A percentile compares a stretch with the other conserved stretches of the same genome.
Conservation (phyloP, 495 filamentous ascomycete species). For the Neurospora tetrasperma region DNA sequence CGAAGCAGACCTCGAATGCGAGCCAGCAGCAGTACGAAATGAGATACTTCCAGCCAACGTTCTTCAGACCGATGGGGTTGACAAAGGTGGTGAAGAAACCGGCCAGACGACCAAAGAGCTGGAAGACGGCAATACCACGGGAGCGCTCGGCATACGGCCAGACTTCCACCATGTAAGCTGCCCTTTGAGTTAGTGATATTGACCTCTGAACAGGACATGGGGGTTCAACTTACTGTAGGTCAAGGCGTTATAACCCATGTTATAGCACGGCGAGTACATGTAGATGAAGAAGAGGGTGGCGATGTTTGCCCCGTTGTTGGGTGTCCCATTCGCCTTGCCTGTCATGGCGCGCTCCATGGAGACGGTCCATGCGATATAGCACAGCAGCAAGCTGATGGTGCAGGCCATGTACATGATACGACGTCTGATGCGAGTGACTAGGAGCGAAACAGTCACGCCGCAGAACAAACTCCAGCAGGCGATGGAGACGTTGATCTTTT, state of each 20-base stretch:
- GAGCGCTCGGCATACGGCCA: conserved; percentile 54
- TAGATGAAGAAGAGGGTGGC: conserved; percentile 52
- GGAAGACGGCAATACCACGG: conserved; percentile 52
- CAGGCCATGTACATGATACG: conserved; percentile 50
- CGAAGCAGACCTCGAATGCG: conserved; percentile 44
- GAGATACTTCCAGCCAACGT: conserved; percentile 49
- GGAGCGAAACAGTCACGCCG: conserved; percentile 41
- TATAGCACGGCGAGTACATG: conserved; percentile 53
- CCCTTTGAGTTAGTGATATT: neutral
- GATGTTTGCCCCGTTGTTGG: conserved; percentile 31
- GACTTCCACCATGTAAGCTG: conserved; percentile 53
- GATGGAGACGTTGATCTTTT: conserved; percentile 48
- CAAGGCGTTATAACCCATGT: conserved; percentile 57
- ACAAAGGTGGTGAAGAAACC: conserved; percentile 46
- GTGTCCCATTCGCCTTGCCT: conserved; percentile 22
- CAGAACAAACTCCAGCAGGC: conserved; percentile 47
- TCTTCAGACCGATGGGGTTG: conserved; percentile 54
- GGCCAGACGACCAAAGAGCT: conserved; percentile 45
- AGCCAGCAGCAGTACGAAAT: conserved; percentile 47
- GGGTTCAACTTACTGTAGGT: conserved; percentile 45
- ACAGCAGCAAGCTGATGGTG: conserved; percentile 40
- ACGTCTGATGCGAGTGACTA: conserved; percentile 42
- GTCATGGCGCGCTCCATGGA: conserved; percentile 44
- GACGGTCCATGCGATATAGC: conserved; percentile 52
- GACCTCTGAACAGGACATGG: neutral